Percentiles rank a stretch among this genome's conserved stretches.
These are phyloP conservation scores for Gossypium laxum DNA, from an alignment of 441 rosid species.

Conservation along the genomic window DNA sequence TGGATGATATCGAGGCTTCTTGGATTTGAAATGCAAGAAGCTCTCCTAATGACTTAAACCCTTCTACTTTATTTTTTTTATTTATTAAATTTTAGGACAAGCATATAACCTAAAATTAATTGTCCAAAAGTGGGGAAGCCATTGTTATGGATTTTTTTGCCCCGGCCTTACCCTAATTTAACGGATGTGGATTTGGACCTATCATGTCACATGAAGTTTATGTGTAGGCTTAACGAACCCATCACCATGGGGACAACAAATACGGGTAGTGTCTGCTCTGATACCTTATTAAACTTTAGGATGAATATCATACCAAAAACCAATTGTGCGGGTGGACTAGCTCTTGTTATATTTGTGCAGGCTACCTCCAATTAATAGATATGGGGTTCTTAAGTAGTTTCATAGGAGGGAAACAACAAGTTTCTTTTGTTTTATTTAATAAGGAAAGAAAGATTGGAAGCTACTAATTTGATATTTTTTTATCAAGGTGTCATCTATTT, in stretches of 20 bases:
- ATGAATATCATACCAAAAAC: not conserved
- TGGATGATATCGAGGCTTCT: not conserved
- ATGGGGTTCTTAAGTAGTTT: not conserved
- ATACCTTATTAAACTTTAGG: not conserved
- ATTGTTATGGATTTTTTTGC: not conserved
- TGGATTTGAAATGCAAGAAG: not conserved
- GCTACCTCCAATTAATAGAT: not conserved
- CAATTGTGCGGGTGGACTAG: not conserved
- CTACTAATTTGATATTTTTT: not conserved
- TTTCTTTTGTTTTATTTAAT: not conserved
- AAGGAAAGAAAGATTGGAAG: not conserved
- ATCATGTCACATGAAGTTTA: not conserved
- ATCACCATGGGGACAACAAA: not conserved
- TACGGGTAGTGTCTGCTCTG: not conserved
- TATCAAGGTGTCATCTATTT: constrained; percentile 5
- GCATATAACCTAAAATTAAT: not conserved
- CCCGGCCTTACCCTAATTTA: not conserved
- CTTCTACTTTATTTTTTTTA: not conserved
- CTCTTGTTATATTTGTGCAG: not conserved
- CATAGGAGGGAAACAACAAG: not conserved
- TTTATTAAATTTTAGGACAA: not conserved
- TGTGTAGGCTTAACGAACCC: not conserved
- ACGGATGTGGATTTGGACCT: not conserved
- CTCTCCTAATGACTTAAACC: not conserved
- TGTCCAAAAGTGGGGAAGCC: not conserved